Evolutionary conservation across 805 yeast genomes (phyloP).

Genomic region (Wickerhamia fluorescens): DNA sequence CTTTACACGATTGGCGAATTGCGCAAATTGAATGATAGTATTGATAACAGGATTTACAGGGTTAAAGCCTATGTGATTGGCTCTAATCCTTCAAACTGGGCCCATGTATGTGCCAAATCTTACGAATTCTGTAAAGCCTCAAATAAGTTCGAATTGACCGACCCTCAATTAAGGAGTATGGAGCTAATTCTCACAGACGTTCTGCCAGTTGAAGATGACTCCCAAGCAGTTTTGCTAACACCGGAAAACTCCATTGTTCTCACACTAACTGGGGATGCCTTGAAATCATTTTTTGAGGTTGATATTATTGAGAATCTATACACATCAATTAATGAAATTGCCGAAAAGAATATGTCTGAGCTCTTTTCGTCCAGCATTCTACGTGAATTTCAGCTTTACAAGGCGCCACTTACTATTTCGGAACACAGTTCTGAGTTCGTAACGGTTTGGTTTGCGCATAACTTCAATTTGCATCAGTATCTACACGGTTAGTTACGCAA

Average conservation of each 20-base stretch:
- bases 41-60: slow-evolving; percentile 9
- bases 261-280: slow-evolving; percentile 8
- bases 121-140: slow-evolving; percentile 8
- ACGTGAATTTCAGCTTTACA: no score
- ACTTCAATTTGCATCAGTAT: no score
- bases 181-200: slow-evolving; percentile 18
- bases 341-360: no score
- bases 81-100: slow-evolving; percentile 18
- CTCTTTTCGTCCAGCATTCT: no score
- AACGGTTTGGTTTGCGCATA: no score
- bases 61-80: slow-evolving; percentile 17
- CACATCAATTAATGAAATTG: no score
- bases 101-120: slow-evolving; percentile 21
- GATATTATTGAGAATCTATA: slow-evolving; percentile 12
- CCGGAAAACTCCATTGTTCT: slow-evolving; percentile 9
- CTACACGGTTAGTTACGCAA: no score
- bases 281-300: slow-evolving; percentile 8
- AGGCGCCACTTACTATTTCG: no score
- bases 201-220: background rate
- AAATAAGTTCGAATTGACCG: slow-evolving; percentile 9
- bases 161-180: slow-evolving; percentile 18
- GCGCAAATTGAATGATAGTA: background rate
- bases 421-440: no score
- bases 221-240: slow-evolving; percentile 6
- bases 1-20: slow-evolving; percentile 2